These are phyloP conservation scores for Diplocarpon rosae DNA, from an alignment of 2,329 filamentous ascomycete genomes.

Conservation along the genomic window DNA sequence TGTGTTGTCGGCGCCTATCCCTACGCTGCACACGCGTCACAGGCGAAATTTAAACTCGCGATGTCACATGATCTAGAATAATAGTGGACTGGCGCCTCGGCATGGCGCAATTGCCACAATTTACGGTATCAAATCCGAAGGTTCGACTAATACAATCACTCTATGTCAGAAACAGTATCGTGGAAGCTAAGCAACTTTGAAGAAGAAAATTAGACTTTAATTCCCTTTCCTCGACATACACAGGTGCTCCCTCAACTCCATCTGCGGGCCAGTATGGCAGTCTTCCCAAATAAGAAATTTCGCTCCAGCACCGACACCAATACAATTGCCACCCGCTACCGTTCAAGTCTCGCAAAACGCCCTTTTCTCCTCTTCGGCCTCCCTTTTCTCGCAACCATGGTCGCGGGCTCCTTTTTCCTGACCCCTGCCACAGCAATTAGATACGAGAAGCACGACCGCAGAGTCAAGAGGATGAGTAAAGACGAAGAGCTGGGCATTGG, in stretches of 20 bases:
- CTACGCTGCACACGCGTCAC: slow-evolving; percentile 5
- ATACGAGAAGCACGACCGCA: slow-evolving; percentile 87
- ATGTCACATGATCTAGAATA: slow-evolving; percentile 13
- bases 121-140: too few relatives aligned
- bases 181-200: too few relatives aligned
- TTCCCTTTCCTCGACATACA: not conserved
- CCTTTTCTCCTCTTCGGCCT: slow-evolving; percentile 91
- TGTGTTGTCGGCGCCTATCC: slow-evolving; percentile 1
- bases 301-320: slow-evolving; percentile 54
- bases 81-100: too few relatives aligned
- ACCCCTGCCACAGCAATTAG: slow-evolving; percentile 88
- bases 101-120: too few relatives aligned
- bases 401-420: slow-evolving; percentile 85
- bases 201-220: too few relatives aligned
- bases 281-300: slow-evolving; percentile 61
- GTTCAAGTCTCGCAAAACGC: slow-evolving; percentile 59
- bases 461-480: slow-evolving; percentile 71
- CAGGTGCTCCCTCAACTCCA: not conserved
- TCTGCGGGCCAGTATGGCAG: slow-evolving; percentile 4
- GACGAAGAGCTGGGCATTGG: slow-evolving; percentile 81
- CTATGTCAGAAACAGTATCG: too few relatives aligned
- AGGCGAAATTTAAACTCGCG: slow-evolving; percentile 9
- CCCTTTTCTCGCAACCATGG: slow-evolving; percentile 81
- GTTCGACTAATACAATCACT: too few relatives aligned
- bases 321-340: slow-evolving; percentile 66